These are phyloP conservation scores for Fusarium protoensiforme DNA, from an alignment of 2,329 filamentous ascomycete species.

Conservation along the genomic window DNA sequence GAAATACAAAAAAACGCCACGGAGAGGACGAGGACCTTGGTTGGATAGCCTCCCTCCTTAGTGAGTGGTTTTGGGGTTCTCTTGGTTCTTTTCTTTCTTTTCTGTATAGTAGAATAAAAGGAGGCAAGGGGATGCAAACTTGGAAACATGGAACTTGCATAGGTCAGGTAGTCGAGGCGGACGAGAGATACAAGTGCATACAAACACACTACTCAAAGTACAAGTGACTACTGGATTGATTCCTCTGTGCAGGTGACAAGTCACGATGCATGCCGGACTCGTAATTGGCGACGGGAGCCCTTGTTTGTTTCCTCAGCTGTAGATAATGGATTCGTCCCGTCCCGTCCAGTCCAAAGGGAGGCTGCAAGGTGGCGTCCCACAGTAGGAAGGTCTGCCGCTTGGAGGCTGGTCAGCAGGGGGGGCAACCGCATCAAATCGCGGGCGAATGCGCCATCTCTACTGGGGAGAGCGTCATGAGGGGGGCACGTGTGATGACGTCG, in stretches of 20 bases:
- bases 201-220: neutral
- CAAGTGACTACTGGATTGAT: neutral
- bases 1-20: conserved; percentile 26
- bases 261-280: neutral
- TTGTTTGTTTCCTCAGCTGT: neutral
- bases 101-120: conserved; percentile 41
- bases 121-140: conserved; percentile 6
- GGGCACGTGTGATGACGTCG: conserved; percentile 34
- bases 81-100: conserved; percentile 5
- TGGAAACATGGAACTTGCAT: conserved; percentile 26
- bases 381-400: neutral
- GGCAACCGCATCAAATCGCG: neutral
- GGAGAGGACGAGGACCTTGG: neutral
- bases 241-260: neutral
- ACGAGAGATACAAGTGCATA: conserved; percentile 23
- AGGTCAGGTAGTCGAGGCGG: conserved; percentile 18
- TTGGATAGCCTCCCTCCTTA: conserved; percentile 1
- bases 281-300: neutral
- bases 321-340: neutral
- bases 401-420: conserved; percentile 13
- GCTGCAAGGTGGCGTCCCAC: neutral
- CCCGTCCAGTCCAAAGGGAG: neutral
- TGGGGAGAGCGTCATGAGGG: conserved; percentile 27
- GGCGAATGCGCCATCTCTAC: conserved; percentile 26
- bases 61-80: conserved; percentile 7